Evolutionary conservation across 495 filamentous ascomycete species (phyloP).

Genomic region (Geopyxis carbonaria): DNA sequence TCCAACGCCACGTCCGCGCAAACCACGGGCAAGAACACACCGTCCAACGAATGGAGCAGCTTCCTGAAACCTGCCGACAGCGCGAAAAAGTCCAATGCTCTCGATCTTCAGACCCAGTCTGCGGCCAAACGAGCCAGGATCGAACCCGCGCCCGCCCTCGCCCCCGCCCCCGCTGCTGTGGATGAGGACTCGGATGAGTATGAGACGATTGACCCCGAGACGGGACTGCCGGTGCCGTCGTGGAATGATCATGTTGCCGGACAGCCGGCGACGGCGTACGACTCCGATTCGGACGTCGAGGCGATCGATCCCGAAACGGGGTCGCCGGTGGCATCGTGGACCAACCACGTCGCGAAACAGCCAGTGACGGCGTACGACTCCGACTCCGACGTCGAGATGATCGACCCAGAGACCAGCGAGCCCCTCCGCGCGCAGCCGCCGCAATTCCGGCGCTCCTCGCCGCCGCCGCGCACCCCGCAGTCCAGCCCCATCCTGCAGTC

Average conservation of each 20-base stretch:
- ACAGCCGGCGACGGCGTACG: background rate
- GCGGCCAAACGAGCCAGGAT: too few relatives aligned
- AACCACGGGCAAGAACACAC: too few relatives aligned
- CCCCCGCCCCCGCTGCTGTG: too few relatives aligned
- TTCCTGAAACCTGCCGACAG: too few relatives aligned
- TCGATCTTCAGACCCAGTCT: too few relatives aligned
- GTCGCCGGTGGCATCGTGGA: background rate
- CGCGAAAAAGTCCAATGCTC: too few relatives aligned
- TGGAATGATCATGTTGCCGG: background rate
- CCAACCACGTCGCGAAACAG: background rate
- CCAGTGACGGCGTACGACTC: background rate
- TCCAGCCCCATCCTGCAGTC: slow-evolving; percentile 8
- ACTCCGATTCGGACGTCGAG: background rate
- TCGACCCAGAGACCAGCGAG: slow-evolving; percentile 20
- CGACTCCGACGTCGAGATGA: slow-evolving; percentile 10
- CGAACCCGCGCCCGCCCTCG: too few relatives aligned
- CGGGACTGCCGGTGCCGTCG: background rate
- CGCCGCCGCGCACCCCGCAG: background rate
- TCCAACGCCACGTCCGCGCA: too few relatives aligned
- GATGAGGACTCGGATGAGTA: too few relatives aligned
- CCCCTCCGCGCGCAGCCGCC: background rate
- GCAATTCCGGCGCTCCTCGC: background rate
- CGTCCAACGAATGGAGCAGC: too few relatives aligned
- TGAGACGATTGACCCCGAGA: background rate
- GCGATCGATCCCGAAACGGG: background rate